phyloP scores from a whole-genome alignment of 2,329 filamentous ascomycete genomes.

The Sclerotiophoma versabilis region DNA sequence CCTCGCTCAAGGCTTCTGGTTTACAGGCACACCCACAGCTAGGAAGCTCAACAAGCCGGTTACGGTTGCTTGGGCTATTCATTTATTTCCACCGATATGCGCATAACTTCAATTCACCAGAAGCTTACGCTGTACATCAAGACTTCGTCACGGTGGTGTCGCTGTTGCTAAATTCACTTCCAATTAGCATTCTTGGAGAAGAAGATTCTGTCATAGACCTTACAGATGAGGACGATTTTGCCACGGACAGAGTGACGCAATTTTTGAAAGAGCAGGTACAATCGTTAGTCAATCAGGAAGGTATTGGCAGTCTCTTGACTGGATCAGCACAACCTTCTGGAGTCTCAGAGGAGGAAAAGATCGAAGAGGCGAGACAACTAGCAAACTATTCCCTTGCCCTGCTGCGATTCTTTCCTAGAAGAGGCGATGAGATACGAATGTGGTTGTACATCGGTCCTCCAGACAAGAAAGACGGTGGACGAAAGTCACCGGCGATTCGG shows the following conservation, averaged over 20 bases:
- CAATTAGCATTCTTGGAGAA: constrained; percentile 63
- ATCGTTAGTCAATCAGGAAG: constrained; percentile 76
- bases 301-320: constrained; percentile 70
- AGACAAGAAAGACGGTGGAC: constrained; percentile 46
- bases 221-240: constrained; percentile 34
- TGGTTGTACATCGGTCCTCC: constrained; percentile 83
- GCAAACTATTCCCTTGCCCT: constrained; percentile 88
- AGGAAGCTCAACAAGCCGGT: constrained; percentile 51
- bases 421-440: constrained; percentile 91
- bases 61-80: constrained; percentile 67
- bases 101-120: constrained; percentile 49
- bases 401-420: constrained; percentile 80
- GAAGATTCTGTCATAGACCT: constrained; percentile 39
- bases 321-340: constrained; percentile 50
- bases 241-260: constrained; percentile 40
- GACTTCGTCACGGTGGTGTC: constrained; percentile 65
- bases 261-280: constrained; percentile 71
- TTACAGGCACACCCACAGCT: constrained; percentile 36
- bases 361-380: constrained; percentile 72
- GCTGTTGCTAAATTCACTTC: constrained; percentile 62
- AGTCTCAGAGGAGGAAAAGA: constrained; percentile 45
- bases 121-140: constrained; percentile 55
- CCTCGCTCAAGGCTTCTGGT: constrained; percentile 35
- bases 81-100: constrained; percentile 64
- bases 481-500: constrained; percentile 70